Evolutionary conservation across 2,329 filamentous ascomycete species (phyloP).

Genomic region (Ophiostoma himal-ulmi): DNA sequence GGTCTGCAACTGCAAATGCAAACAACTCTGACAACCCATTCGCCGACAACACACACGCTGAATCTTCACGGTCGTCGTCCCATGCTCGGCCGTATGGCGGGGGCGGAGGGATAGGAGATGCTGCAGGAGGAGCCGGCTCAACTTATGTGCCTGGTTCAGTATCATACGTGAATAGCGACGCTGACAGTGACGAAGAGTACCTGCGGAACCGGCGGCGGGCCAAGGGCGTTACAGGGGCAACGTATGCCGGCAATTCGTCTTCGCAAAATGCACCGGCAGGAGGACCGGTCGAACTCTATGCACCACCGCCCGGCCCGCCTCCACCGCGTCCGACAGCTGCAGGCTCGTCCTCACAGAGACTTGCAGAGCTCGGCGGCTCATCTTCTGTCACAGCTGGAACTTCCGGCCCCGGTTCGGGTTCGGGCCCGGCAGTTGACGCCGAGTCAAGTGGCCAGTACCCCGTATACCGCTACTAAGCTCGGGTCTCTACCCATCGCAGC

Average conservation of each 20-base stretch:
- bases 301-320: slow-evolving; percentile 1
- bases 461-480: slow-evolving; percentile 16
- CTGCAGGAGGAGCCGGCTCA: slow-evolving; percentile 1
- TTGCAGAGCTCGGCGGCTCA: neutral
- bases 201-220: slow-evolving; percentile 20
- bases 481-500: too few relatives aligned
- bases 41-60: slow-evolving; percentile 18
- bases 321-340: neutral
- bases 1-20: neutral
- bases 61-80: slow-evolving; percentile 24
- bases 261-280: slow-evolving; percentile 1
- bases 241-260: neutral
- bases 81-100: slow-evolving; percentile 17
- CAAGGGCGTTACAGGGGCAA: slow-evolving; percentile 8
- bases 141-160: neutral
- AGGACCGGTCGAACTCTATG: neutral
- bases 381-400: neutral
- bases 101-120: neutral
- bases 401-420: slow-evolving; percentile 5
- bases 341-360: neutral
- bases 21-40: slow-evolving; percentile 22
- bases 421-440: slow-evolving; percentile 14
- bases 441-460: slow-evolving; percentile 12
- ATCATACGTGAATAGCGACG: slow-evolving; percentile 20
- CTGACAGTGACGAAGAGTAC: slow-evolving; percentile 23